Evolutionary conservation across 192 early-diverging fungal genomes (phyloP), one percentile per base, ranked within the genome.

Genomic region (Coemansia erecta): DNA sequence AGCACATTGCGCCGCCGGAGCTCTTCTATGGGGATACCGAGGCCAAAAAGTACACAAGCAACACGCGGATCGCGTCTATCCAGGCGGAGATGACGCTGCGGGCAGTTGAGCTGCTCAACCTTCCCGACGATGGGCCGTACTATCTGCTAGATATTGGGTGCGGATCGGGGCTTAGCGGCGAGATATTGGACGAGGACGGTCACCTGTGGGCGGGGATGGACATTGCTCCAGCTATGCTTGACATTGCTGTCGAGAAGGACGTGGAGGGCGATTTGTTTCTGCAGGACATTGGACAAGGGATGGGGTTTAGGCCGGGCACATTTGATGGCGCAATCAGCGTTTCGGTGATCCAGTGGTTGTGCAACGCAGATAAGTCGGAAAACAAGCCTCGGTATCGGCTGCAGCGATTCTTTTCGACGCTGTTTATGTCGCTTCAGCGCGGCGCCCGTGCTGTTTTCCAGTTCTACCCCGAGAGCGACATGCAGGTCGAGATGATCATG

Each of bases 141-240:
- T 92, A 83, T 49, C 66, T 99, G 45, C 84, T 99, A 21, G 97
- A 99, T 73, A 95, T 99, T 68, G 95, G 97, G 23, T 98, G 97
- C 70, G 97, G 95, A 68, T 95, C 93, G 10, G 97, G 97, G 19
- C 82, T 99, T 57, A 90, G 87, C 77, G 94, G 94, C 7, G 94
- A 99, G 68, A 90, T 95, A 33, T 69, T 99, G 40, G 91, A 94
- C 26, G 97, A 97, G 57, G 88, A 92, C 44, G 94, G 92, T n/a
- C 95, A 99, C 63, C 61, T 90, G 33, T 99, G 97, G 97, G 92
- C 94, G 31, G 97, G 97, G 14, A 82, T 98, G 80, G 97, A 99
- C 69, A 94, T 99, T 63, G 89, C 93, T 15, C 87, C 89, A 4
- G 72, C 91, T 23, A 99, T 99, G 97, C 78, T 99, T 8, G 90